Percentiles rank a stretch among this genome's conserved stretches.
Evolutionary conservation across 768 basidiomycete genomes (phyloP).

Genomic region (Tylopilus cervinicoccineus): DNA sequence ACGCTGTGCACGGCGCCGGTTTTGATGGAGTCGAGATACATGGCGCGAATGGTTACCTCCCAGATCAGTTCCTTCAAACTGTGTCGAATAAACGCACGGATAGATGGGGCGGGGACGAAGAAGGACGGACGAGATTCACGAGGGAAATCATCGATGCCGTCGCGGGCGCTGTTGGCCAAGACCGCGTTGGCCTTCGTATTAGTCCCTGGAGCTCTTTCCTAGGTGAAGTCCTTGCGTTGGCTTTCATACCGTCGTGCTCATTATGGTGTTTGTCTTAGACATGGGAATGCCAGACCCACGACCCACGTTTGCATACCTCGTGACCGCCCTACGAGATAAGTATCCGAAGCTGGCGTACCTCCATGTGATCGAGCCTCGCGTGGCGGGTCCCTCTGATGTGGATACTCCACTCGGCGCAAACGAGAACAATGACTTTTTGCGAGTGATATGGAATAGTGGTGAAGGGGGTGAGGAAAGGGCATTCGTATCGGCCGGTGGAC

Average conservation of each 20-base stretch:
- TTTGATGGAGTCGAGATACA: no score
- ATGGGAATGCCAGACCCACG: slow-evolving; percentile 38
- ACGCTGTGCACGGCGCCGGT: no score
- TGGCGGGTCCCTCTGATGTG: not conserved
- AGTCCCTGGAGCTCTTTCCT: not conserved
- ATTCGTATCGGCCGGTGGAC: slow-evolving; percentile 2
- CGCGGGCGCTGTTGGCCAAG: not conserved
- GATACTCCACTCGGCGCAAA: not conserved
- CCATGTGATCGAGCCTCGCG: slow-evolving; percentile 30
- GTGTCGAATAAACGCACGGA: no score
- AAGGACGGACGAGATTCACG: no score
- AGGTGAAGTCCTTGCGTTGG: not conserved
- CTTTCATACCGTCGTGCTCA: not conserved
- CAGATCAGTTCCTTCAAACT: no score
- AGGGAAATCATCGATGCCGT: not conserved
- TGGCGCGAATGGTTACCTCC: no score
- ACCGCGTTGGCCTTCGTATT: not conserved
- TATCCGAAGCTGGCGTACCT: slow-evolving; percentile 43
- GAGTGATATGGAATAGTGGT: not conserved
- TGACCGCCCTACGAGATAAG: slow-evolving; percentile 33
- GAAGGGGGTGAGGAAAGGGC: not conserved
- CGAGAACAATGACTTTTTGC: not conserved
- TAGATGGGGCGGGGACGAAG: no score
- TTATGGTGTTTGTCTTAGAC: slow-evolving; percentile 25
- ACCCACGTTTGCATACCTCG: slow-evolving; percentile 41